Conservation (phyloP, 768 basidiomycete species). For the Boletus speciosus region DNA sequence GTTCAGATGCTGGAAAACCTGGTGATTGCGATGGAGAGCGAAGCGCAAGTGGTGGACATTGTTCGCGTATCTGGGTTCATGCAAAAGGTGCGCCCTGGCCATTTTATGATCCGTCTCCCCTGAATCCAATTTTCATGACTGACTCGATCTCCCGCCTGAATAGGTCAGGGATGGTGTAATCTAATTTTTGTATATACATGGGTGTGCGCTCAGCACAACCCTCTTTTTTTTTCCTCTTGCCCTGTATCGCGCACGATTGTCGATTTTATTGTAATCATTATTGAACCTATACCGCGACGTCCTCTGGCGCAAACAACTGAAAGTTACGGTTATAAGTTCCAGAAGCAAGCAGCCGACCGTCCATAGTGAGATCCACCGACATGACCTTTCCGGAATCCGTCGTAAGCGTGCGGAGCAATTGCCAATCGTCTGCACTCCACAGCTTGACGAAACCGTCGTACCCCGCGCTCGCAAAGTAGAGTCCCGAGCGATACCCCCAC, state of each 20-base stretch:
- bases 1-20: slow-evolving; percentile 79
- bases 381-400: slow-evolving; percentile 99
- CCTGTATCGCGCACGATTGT: slow-evolving; percentile 32
- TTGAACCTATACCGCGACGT: slow-evolving; percentile 34
- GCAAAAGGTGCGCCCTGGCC: slow-evolving; percentile 63
- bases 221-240: slow-evolving; percentile 15
- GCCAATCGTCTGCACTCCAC: slow-evolving; percentile 99
- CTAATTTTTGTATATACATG: slow-evolving; percentile 27
- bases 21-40: slow-evolving; percentile 85
- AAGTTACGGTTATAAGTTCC: slow-evolving; percentile 94
- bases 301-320: slow-evolving; percentile 87
- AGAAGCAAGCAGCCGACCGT: slow-evolving; percentile 80
- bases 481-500: slow-evolving; percentile 78
- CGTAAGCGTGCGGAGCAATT: slow-evolving; percentile 78
- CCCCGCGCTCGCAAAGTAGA: slow-evolving; percentile 90
- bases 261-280: slow-evolving; percentile 24
- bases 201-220: not conserved
- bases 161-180: slow-evolving; percentile 43
- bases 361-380: slow-evolving; percentile 88
- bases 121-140: slow-evolving; percentile 16
- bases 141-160: slow-evolving; percentile 19
- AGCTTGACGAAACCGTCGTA: slow-evolving; percentile 95
- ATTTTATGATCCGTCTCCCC: slow-evolving; percentile 18
- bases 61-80: slow-evolving; percentile 86
- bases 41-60: slow-evolving; percentile 76